Evolutionary conservation across 148 eudicot species (phyloP).

Genomic region (Vaccinium darrowii): DNA sequence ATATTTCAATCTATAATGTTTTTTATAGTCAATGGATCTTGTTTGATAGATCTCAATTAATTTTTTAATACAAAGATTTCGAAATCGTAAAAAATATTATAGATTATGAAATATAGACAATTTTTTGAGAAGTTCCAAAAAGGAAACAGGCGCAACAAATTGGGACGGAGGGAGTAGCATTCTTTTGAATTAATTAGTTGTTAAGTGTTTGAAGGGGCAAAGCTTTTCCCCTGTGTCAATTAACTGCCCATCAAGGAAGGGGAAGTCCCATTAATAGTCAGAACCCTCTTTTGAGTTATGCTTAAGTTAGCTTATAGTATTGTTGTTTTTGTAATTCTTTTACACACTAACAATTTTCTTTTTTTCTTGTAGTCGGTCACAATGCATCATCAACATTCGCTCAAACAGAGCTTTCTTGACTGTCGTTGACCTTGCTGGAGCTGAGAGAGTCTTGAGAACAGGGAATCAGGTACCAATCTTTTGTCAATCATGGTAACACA

Average conservation of each 20-base stretch:
- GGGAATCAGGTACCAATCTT: conserved; percentile 69
- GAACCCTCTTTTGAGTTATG: background rate
- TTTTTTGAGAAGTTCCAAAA: no score
- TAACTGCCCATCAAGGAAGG: background rate
- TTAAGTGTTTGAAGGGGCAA: background rate
- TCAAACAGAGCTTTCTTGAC: conserved; percentile 52
- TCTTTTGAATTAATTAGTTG: background rate
- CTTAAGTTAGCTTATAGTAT: background rate
- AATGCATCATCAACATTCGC: conserved; percentile 85
- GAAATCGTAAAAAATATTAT: no score
- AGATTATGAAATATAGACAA: no score
- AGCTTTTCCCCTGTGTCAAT: background rate
- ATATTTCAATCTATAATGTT: no score
- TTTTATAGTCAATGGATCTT: no score
- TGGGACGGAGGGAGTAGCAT: no score
- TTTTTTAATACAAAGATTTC: no score
- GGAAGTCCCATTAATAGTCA: background rate
- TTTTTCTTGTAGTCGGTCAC: conserved; percentile 67
- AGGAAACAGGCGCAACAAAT: no score
- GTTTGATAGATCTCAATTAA: no score
- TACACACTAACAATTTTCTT: background rate
- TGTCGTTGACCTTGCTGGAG: conserved; percentile 96
- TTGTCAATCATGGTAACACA: background rate
- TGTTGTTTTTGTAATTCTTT: background rate
- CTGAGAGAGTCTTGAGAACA: conserved; percentile 90